Evolutionary conservation across 1,284 basidiomycete genomes (phyloP).

Genomic region (Ceratobasidium sp.): DNA sequence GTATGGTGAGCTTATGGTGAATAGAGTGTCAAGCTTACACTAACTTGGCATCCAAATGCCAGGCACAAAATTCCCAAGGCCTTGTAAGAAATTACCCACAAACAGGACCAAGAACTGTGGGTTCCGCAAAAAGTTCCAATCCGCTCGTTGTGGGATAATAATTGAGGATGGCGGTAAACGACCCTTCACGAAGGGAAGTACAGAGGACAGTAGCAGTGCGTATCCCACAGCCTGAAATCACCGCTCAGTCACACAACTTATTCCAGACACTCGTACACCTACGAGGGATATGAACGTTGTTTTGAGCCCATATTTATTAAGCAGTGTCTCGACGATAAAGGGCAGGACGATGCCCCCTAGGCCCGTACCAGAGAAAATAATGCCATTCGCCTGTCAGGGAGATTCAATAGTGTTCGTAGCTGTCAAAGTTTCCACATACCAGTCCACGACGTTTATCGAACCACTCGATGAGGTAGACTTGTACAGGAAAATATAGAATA

Average conservation of each 20-base stretch:
- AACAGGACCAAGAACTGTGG: conserved; percentile 49
- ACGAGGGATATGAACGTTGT: conserved; percentile 49
- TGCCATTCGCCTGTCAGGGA: conserved; percentile 43
- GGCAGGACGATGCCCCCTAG: conserved; percentile 48
- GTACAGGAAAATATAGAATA: conserved; percentile 49
- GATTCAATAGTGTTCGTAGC: background rate
- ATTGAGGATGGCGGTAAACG: conserved; percentile 48
- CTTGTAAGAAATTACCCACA: conserved; percentile 50
- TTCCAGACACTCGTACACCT: background rate
- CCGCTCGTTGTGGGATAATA: conserved; percentile 37
- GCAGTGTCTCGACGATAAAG: conserved; percentile 48
- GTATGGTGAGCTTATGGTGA: background rate
- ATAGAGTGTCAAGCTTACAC: background rate
- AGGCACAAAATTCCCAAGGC: conserved; percentile 51
- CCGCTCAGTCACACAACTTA: background rate
- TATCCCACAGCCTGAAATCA: conserved; percentile 41
- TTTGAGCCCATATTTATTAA: conserved; percentile 45
- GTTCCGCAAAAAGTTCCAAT: conserved; percentile 46
- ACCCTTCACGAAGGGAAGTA: conserved; percentile 49
- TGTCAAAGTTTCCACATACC: conserved; percentile 32
- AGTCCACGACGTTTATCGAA: conserved; percentile 47
- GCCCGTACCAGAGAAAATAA: conserved; percentile 48
- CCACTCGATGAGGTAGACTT: conserved; percentile 47
- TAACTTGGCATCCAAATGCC: conserved; percentile 50
- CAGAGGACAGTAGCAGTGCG: conserved; percentile 33